Conservation (phyloP, 805 yeast species). For the Saitoella complicata region DNA sequence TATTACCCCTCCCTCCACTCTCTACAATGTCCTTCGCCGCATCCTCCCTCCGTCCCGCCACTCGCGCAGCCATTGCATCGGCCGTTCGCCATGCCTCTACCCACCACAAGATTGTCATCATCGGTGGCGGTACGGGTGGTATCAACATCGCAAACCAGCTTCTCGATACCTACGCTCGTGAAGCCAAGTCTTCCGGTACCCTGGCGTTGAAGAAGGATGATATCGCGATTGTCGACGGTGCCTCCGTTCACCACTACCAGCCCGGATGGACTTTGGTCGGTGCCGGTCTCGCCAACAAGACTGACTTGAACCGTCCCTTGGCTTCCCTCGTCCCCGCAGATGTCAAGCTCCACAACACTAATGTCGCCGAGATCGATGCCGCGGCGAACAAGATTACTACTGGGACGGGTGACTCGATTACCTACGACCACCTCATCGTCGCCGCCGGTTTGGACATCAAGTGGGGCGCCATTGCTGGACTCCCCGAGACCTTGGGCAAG, state of each 20-base stretch:
- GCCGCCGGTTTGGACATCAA: slow-evolving; percentile 1
- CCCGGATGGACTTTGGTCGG: slow-evolving; percentile 5
- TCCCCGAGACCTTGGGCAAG: background rate
- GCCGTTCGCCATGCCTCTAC: background rate
- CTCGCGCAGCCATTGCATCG: too few species aligned
- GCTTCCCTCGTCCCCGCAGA: background rate
- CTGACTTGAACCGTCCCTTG: background rate
- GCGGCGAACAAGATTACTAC: background rate
- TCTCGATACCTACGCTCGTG: background rate
- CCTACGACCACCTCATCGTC: slow-evolving; percentile 1
- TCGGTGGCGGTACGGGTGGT: slow-evolving; percentile 3
- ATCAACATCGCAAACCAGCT: slow-evolving; percentile 1
- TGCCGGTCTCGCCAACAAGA: slow-evolving; percentile 1
- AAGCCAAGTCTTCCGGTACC: background rate
- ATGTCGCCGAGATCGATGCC: background rate
- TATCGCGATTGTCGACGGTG: slow-evolving; percentile 2
- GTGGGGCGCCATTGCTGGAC: background rate
- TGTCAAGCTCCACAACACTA: background rate
- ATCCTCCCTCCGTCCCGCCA: too few species aligned
- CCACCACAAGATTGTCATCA: background rate
- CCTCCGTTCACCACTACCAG: slow-evolving; percentile 1
- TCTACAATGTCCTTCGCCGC: too few species aligned
- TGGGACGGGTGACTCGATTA: background rate
- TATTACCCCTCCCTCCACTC: too few species aligned
- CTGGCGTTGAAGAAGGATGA: background rate